phyloP scores from a whole-genome alignment of 805 yeast species.

The Candida caryicola region DNA sequence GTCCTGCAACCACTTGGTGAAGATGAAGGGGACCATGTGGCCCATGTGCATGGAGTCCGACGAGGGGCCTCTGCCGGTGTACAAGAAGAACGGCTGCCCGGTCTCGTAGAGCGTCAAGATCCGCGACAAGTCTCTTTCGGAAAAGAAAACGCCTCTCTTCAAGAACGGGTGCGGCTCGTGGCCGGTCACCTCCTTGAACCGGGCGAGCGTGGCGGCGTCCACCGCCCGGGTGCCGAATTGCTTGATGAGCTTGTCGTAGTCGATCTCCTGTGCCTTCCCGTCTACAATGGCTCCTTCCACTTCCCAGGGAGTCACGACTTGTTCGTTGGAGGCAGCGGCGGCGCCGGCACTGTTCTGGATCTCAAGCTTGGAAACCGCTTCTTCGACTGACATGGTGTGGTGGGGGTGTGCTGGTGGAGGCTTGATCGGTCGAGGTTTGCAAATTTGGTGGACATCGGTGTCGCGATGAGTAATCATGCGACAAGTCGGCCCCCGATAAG shows the following conservation, averaged over 20 bases:
- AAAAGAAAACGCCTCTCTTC: conserved; percentile 87
- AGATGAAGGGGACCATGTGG: conserved; percentile 91
- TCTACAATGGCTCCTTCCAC: conserved; percentile 98
- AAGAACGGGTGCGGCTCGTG: conserved; percentile 86
- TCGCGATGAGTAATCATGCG: too few species aligned
- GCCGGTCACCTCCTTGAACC: conserved; percentile 84
- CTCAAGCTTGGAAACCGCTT: conserved; percentile 9
- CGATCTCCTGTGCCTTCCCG: conserved; percentile 87
- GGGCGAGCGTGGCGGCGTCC: conserved; percentile 61
- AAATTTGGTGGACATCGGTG: too few species aligned
- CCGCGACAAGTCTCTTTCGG: conserved; percentile 77
- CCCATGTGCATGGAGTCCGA: conserved; percentile 94
- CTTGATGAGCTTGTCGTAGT: conserved; percentile 81
- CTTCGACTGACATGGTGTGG: conserved; percentile 9
- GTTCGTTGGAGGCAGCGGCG: conserved; percentile 23
- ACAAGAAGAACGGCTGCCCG: conserved; percentile 91
- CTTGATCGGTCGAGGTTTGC: too few species aligned
- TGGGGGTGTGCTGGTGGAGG: too few species aligned
- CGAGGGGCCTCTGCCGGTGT: conserved; percentile 97
- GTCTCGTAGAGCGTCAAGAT: conserved; percentile 89
- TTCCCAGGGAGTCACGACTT: conserved; percentile 88
- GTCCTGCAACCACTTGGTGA: conserved; percentile 97
- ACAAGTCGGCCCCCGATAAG: too few species aligned
- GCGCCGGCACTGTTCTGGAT: conserved; percentile 1
- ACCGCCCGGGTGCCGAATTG: conserved; percentile 85